These are phyloP conservation scores for Diospyros lotus DNA, from an alignment of 148 eudicot genomes.

Conservation along the genomic window DNA sequence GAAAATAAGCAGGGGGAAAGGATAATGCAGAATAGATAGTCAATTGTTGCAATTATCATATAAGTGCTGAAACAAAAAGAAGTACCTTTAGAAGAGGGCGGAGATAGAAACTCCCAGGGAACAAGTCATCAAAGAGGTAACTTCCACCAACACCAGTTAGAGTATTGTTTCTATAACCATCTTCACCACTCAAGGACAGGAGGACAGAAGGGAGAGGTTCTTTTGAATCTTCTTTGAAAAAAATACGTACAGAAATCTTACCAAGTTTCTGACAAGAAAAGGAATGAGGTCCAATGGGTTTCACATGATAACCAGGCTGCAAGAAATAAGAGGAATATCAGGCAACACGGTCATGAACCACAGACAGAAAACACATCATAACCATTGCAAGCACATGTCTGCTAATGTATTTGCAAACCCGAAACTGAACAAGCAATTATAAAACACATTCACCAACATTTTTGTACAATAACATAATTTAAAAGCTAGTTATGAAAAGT, in stretches of 20 bases:
- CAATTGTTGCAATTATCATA: neutral
- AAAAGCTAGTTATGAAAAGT: neutral
- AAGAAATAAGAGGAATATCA: conserved; percentile 20
- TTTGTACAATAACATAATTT: neutral
- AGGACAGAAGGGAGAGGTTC: conserved; percentile 90
- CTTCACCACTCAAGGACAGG: conserved; percentile 92
- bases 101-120: conserved; percentile 97
- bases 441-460: neutral
- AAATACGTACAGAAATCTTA: conserved; percentile 67
- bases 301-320: conserved; percentile 93
- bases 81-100: conserved; percentile 95
- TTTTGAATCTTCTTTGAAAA: conserved; percentile 54
- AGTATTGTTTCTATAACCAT: conserved; percentile 96
- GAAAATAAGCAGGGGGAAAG: neutral
- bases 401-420: neutral
- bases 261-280: conserved; percentile 97
- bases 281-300: conserved; percentile 65
- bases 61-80: conserved; percentile 2
- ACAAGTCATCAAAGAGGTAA: conserved; percentile 62
- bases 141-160: conserved; percentile 78
- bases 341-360: conserved; percentile 8
- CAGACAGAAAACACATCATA: conserved; percentile 8
- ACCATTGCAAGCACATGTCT: neutral
- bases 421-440: neutral
- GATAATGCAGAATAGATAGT: neutral